phyloP scores from a whole-genome alignment of 2,329 filamentous ascomycete genomes.

The Phaeomoniella chlamydospora region DNA sequence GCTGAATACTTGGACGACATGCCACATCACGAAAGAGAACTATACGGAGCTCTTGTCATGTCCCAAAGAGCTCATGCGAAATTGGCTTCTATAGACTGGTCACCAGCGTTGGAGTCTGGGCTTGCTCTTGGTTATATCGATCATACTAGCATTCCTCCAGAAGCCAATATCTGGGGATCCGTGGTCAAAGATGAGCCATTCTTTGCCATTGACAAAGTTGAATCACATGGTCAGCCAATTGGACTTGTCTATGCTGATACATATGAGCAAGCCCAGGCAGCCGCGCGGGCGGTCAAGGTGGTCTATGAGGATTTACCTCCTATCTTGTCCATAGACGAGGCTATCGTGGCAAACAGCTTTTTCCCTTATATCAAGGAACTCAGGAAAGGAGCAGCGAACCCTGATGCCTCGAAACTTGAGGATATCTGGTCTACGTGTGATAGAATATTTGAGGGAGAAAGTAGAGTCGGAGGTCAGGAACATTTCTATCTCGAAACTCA shows the following conservation, averaged over 20 bases:
- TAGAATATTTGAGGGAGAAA: constrained; percentile 60
- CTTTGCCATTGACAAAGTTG: constrained; percentile 69
- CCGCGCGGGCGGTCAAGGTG: constrained; percentile 60
- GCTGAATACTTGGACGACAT: constrained; percentile 87
- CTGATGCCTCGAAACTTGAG: constrained; percentile 33
- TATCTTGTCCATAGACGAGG: constrained; percentile 78
- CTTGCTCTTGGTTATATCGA: constrained; percentile 69
- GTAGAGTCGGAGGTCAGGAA: constrained; percentile 74
- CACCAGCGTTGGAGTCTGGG: constrained; percentile 56
- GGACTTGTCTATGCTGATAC: constrained; percentile 67
- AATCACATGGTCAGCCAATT: constrained; percentile 70
- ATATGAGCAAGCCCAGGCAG: constrained; percentile 55
- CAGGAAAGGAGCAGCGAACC: constrained; percentile 45
- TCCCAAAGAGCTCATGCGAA: constrained; percentile 72
- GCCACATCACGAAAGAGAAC: constrained; percentile 61
- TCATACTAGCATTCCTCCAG: constrained; percentile 55
- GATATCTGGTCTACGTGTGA: constrained; percentile 58
- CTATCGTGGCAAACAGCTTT: constrained; percentile 68
- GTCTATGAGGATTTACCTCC: constrained; percentile 74
- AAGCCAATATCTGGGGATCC: constrained; percentile 71
- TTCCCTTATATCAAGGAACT: constrained; percentile 64
- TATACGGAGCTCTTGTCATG: constrained; percentile 66
- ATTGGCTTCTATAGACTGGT: constrained; percentile 58
- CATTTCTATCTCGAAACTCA: constrained; percentile 90
- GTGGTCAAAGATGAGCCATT: constrained; percentile 63